A percentile compares a stretch with the other conserved stretches of the same genome.
Conservation (phyloP, 225 moss, liverwort and hornwort genomes). For the Pseudoscleropodium purum region DNA sequence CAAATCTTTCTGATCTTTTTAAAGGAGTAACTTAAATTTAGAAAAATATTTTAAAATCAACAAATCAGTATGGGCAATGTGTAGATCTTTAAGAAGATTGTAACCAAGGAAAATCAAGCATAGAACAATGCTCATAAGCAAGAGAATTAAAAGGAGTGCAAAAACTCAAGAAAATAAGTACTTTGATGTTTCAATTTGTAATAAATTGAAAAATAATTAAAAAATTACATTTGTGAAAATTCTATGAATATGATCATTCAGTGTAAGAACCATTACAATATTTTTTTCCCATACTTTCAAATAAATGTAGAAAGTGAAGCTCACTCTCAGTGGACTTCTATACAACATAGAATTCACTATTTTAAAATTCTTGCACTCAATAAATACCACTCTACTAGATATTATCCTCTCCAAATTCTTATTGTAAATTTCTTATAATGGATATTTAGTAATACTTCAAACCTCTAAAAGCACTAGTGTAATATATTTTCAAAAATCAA, state of each 20-base stretch:
- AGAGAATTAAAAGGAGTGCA: neutral
- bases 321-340: accelerated
- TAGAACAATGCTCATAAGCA: no score
- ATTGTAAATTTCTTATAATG: accelerated
- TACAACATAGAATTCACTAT: no score
- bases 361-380: neutral
- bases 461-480: accelerated
- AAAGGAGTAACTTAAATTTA: neutral
- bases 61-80: neutral
- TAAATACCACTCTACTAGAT: no score
- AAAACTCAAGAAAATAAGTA: neutral
- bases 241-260: neutral
- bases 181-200: neutral
- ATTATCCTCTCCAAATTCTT: accelerated
- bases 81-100: neutral
- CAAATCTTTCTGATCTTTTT: neutral
- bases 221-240: no score
- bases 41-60: neutral
- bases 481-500: neutral
- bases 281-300: neutral
- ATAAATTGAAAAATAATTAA: no score
- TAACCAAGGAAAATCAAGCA: neutral
- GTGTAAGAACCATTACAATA: neutral
- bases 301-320: neutral
- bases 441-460: accelerated